Evolutionary conservation across 805 yeast genomes (phyloP).

Genomic region (Wickerhamiella hasegawae): DNA sequence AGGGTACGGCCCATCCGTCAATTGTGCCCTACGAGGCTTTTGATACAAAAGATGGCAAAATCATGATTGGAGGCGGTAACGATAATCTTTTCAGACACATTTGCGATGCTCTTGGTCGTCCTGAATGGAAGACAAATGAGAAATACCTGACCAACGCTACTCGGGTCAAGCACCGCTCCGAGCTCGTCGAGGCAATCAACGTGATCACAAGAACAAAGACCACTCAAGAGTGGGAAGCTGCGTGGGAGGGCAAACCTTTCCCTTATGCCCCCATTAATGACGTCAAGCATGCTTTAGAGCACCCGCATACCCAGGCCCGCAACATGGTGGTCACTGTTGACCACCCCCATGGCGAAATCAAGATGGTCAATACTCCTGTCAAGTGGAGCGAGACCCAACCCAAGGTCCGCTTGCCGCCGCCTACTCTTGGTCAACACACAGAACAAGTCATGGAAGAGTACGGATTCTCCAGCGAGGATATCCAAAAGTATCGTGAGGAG

Average conservation of each 20-base stretch:
- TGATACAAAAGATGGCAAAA: constrained; percentile 22
- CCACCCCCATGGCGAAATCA: constrained; percentile 24
- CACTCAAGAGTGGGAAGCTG: constrained; percentile 23
- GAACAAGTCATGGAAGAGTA: constrained; percentile 18
- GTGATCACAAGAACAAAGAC: constrained; percentile 18
- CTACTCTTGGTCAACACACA: constrained; percentile 26
- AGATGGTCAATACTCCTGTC: constrained; percentile 25
- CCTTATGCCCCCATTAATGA: constrained; percentile 29
- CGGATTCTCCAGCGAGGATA: constrained; percentile 12
- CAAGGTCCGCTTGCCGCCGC: constrained; percentile 22
- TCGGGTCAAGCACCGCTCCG: constrained; percentile 22
- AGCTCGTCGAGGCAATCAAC: constrained; percentile 20
- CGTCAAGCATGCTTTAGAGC: constrained; percentile 22
- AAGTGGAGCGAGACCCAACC: constrained; percentile 24
- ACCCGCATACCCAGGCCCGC: constrained; percentile 24
- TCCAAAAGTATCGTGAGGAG: constrained; percentile 13
- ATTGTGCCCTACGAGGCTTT: constrained; percentile 29
- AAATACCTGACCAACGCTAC: constrained; percentile 22
- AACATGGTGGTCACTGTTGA: constrained; percentile 23
- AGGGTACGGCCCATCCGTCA: constrained; percentile 28
- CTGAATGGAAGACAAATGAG: constrained; percentile 24
- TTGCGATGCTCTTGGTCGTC: constrained; percentile 21
- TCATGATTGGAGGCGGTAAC: constrained; percentile 29
- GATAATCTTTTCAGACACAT: constrained; percentile 23
- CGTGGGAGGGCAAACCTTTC: constrained; percentile 21